Conservation (phyloP, 352 stramenopile species). For the Peronospora destructor region DNA sequence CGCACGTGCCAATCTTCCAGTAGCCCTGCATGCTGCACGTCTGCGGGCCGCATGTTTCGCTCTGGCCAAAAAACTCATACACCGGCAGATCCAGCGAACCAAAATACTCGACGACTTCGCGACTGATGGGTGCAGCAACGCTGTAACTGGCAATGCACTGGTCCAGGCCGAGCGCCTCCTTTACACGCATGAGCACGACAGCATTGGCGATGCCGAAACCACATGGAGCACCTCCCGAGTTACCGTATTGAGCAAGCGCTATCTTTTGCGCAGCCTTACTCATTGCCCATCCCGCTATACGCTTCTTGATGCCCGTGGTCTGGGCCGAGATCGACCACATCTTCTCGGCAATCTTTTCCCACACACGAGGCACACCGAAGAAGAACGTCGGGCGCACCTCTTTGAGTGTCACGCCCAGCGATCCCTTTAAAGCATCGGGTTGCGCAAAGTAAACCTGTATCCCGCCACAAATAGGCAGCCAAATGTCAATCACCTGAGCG, state of each 20-base stretch:
- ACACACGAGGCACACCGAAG: constrained; percentile 88
- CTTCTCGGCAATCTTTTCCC: constrained; percentile 91
- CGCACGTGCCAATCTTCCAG: constrained; percentile 88
- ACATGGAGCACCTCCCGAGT: constrained; percentile 80
- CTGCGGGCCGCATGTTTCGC: constrained; percentile 84
- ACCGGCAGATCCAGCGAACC: constrained; percentile 91
- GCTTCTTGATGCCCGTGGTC: constrained; percentile 89
- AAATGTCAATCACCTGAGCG: constrained; percentile 84
- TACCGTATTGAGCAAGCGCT: constrained; percentile 75
- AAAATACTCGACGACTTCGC: constrained; percentile 93
- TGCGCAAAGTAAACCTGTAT: constrained; percentile 83
- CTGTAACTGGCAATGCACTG: constrained; percentile 70
- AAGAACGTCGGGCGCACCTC: constrained; percentile 86
- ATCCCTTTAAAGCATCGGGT: constrained; percentile 87
- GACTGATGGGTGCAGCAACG: constrained; percentile 88
- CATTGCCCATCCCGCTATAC: constrained; percentile 88
- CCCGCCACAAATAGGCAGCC: constrained; percentile 58
- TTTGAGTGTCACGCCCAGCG: constrained; percentile 77
- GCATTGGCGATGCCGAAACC: constrained; percentile 86
- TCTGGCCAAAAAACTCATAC: constrained; percentile 92
- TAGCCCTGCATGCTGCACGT: constrained; percentile 63
- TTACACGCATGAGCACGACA: constrained; percentile 83
- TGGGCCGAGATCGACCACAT: constrained; percentile 77
- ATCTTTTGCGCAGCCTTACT: constrained; percentile 73
- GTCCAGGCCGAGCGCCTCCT: constrained; percentile 88